These are phyloP conservation scores for Pseudoscleropodium purum DNA, from an alignment of 225 moss, liverwort and hornwort genomes.

Conservation along the genomic window DNA sequence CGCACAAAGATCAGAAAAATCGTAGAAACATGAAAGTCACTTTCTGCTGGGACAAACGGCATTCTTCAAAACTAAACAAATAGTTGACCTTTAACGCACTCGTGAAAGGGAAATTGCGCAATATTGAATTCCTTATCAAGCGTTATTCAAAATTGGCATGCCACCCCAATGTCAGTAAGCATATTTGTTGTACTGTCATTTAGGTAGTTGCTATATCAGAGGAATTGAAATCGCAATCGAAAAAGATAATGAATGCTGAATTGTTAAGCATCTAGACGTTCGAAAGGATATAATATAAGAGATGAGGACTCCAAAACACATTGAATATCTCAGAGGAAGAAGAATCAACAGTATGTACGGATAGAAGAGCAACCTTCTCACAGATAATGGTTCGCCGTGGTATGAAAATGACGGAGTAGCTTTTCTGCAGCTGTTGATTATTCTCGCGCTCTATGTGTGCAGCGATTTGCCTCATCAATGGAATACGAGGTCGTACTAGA, in stretches of 20 bases:
- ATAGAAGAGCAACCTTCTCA: constrained; percentile 56
- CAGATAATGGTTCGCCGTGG: constrained; percentile 87
- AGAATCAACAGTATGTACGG: not conserved
- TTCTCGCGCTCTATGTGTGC: constrained; percentile 73
- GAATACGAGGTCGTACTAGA: constrained; percentile 68
- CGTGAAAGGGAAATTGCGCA: not conserved
- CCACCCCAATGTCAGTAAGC: not conserved
- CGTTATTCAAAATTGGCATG: not conserved
- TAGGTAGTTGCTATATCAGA: not conserved
- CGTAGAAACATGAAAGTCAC: not conserved
- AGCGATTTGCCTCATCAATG: constrained; percentile 82
- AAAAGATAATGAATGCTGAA: not conserved
- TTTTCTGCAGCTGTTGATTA: constrained; percentile 58
- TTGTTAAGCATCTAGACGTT: not conserved
- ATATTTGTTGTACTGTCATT: not conserved
- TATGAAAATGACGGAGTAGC: constrained; percentile 68
- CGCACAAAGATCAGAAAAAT: not conserved
- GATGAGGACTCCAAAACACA: not conserved
- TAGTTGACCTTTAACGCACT: not conserved
- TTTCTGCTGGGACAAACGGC: not conserved
- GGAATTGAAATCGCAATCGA: not conserved
- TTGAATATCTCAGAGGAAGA: not conserved
- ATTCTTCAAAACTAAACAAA: not conserved
- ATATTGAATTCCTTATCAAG: not conserved
- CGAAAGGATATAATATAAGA: not conserved